Percentiles rank a stretch among this genome's conserved stretches.
phyloP scores from a whole-genome alignment of 2,329 filamentous ascomycete species.

The Diaporthe citrichinensis region DNA sequence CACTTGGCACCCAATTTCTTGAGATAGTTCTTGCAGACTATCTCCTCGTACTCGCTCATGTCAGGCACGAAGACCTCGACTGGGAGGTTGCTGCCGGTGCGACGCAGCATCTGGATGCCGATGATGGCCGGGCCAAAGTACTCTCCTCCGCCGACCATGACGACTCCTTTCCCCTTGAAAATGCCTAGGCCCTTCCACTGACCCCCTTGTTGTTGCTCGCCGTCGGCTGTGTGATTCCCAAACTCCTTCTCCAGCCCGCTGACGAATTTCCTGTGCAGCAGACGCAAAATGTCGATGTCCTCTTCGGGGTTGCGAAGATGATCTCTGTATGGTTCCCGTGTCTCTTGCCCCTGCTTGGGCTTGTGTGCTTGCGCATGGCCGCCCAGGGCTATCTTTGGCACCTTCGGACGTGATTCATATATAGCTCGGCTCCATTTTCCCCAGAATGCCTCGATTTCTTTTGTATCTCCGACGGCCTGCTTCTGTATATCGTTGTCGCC shows the following conservation, averaged over 20 bases:
- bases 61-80: slow-evolving; percentile 56
- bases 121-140: slow-evolving; percentile 65
- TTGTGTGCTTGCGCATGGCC: slow-evolving; percentile 37
- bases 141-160: slow-evolving; percentile 62
- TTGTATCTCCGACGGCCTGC: slow-evolving; percentile 34
- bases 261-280: slow-evolving; percentile 55
- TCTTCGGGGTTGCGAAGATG: slow-evolving; percentile 33
- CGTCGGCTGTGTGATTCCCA: slow-evolving; percentile 50
- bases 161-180: slow-evolving; percentile 56
- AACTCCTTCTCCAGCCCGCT: slow-evolving; percentile 46
- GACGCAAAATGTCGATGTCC: slow-evolving; percentile 34
- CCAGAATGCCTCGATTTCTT: slow-evolving; percentile 38
- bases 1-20: slow-evolving; percentile 51
- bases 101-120: slow-evolving; percentile 66
- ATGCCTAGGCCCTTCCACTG: slow-evolving; percentile 37
- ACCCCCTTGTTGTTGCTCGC: slow-evolving; percentile 50
- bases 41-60: slow-evolving; percentile 48
- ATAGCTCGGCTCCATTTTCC: slow-evolving; percentile 39
- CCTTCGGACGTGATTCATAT: slow-evolving; percentile 36
- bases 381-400: slow-evolving; percentile 25
- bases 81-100: slow-evolving; percentile 63
- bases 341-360: slow-evolving; percentile 33
- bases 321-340: slow-evolving; percentile 37
- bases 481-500: not conserved
- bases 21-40: slow-evolving; percentile 51